Conservation (phyloP, 1,139 yeast species). For the Taphrina communis region DNA sequence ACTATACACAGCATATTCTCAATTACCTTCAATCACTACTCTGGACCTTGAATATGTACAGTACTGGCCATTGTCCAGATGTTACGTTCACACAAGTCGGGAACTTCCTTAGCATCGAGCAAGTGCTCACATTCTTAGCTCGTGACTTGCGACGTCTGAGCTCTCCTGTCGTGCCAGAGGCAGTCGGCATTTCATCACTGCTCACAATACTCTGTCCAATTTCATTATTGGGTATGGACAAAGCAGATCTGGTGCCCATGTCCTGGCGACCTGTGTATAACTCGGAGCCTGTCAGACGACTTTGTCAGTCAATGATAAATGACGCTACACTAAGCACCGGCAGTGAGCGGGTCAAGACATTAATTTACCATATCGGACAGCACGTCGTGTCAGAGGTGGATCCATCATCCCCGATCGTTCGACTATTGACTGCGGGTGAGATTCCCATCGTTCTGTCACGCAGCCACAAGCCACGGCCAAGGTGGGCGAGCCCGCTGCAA, state of each 20-base stretch:
- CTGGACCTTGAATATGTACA: slow-evolving; percentile 29
- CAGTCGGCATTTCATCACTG: background rate
- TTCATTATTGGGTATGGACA: background rate
- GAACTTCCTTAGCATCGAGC: slow-evolving; percentile 25
- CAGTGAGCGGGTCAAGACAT: background rate
- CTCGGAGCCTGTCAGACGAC: background rate
- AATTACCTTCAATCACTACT: slow-evolving; percentile 26
- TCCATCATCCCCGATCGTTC: slow-evolving; percentile 19
- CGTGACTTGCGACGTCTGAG: slow-evolving; percentile 10
- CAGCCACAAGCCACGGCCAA: background rate
- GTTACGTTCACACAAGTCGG: slow-evolving; percentile 23
- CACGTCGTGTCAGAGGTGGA: slow-evolving; percentile 8
- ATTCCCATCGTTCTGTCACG: slow-evolving; percentile 10
- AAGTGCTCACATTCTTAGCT: slow-evolving; percentile 24
- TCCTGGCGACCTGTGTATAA: slow-evolving; percentile 4
- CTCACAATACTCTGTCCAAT: slow-evolving; percentile 20
- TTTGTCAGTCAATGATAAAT: slow-evolving; percentile 12
- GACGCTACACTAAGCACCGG: slow-evolving; percentile 9
- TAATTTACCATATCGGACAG: slow-evolving; percentile 14
- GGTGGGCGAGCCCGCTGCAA: background rate
- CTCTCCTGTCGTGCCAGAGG: background rate
- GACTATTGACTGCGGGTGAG: slow-evolving; percentile 1
- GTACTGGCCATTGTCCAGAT: slow-evolving; percentile 30
- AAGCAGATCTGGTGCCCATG: slow-evolving; percentile 2
- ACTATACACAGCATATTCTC: slow-evolving; percentile 16